phyloP scores from a whole-genome alignment of 2,329 filamentous ascomycete genomes.

The Fusarium ramigenum region DNA sequence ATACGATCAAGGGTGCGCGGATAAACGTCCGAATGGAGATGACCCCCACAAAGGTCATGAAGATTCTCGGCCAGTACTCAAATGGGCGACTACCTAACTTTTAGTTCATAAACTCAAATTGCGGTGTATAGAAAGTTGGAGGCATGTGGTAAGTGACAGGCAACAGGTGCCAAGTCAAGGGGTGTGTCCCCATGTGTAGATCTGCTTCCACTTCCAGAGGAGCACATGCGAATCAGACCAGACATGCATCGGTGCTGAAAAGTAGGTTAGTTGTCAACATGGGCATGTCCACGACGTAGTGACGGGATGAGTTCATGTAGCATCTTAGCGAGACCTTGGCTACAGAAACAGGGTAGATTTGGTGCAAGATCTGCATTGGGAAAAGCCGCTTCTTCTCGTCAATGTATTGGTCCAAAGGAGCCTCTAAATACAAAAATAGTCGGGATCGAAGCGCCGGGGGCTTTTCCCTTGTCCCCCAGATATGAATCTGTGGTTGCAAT shows the following conservation, averaged over 20 bases:
- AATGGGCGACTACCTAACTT: background rate
- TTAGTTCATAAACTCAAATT: background rate
- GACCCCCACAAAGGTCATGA: background rate
- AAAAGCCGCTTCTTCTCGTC: constrained; percentile 23
- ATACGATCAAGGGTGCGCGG: constrained; percentile 7
- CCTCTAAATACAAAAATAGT: constrained; percentile 31
- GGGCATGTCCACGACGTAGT: constrained; percentile 9
- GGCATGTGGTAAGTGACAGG: constrained; percentile 1
- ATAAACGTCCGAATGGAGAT: constrained; percentile 11
- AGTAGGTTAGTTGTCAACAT: constrained; percentile 14
- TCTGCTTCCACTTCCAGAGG: constrained; percentile 24
- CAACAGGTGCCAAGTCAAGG: constrained; percentile 3
- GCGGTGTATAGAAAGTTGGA: constrained; percentile 19
- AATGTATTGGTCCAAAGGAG: constrained; percentile 13
- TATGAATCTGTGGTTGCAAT: constrained; percentile 19
- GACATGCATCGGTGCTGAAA: constrained; percentile 26
- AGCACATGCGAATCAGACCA: constrained; percentile 29
- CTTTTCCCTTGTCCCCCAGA: constrained; percentile 6
- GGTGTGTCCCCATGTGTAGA: constrained; percentile 20
- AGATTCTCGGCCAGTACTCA: background rate
- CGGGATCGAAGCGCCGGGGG: constrained; percentile 24
- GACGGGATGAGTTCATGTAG: constrained; percentile 19
- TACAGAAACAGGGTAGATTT: background rate
- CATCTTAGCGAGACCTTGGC: constrained; percentile 26
- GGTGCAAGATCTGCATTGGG: constrained; percentile 9